Percentiles rank a stretch among this genome's conserved stretches.
These are phyloP conservation scores for Nothophoma quercina DNA, from an alignment of 2,329 filamentous ascomycete species.

Conservation along the genomic window DNA sequence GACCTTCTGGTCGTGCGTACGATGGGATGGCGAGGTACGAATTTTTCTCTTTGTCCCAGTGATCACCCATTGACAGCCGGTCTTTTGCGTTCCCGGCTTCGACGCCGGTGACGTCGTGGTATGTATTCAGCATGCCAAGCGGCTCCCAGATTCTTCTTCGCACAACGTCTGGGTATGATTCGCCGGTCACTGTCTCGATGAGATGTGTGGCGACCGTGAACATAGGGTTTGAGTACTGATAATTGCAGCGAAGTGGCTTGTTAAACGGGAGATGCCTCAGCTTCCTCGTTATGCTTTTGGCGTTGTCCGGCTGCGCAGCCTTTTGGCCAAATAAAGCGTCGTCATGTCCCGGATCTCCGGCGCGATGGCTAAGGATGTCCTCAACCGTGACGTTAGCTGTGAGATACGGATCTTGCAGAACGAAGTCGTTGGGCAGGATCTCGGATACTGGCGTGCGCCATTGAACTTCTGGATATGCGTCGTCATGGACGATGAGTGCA, in stretches of 20 bases:
- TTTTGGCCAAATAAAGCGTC: conserved; percentile 18
- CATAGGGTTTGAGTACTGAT: conserved; percentile 63
- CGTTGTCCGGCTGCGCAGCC: conserved; percentile 18
- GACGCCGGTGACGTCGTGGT: conserved; percentile 47
- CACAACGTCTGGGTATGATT: conserved; percentile 44
- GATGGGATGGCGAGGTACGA: conserved; percentile 14
- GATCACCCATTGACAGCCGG: conserved; percentile 23
- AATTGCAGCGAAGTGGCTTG: conserved; percentile 52
- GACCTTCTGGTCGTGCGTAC: conserved; percentile 22
- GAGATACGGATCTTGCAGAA: conserved; percentile 56
- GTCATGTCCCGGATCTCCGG: conserved; percentile 54
- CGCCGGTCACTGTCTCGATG: conserved; percentile 54
- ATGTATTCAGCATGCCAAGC: conserved; percentile 51
- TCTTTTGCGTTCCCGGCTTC: conserved; percentile 14
- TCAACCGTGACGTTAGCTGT: conserved; percentile 62
- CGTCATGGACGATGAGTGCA: conserved; percentile 57
- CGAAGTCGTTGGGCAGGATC: conserved; percentile 62
- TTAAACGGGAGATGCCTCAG: conserved; percentile 56
- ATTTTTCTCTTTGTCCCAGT: conserved; percentile 13
- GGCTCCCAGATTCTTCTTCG: conserved; percentile 49
- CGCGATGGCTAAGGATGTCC: conserved; percentile 63
- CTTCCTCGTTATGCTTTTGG: conserved; percentile 25
- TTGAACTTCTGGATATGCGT: conserved; percentile 47
- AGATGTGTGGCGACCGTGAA: conserved; percentile 58
- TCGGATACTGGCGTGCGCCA: conserved; percentile 59